These are phyloP conservation scores for Copromyces sp. DNA, from an alignment of 495 filamentous ascomycete genomes.

Conservation along the genomic window DNA sequence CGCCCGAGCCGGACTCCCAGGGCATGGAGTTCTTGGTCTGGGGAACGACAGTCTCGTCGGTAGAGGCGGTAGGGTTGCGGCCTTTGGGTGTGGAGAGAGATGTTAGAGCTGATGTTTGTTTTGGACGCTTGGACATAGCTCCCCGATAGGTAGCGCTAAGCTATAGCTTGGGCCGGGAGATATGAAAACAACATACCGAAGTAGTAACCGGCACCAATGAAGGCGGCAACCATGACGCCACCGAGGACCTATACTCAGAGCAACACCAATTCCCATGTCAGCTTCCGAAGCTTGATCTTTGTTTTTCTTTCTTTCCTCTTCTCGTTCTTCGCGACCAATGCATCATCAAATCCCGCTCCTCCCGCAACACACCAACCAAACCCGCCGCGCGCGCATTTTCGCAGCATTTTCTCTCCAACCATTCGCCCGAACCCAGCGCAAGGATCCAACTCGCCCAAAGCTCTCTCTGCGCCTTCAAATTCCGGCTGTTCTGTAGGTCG, in stretches of 20 bases:
- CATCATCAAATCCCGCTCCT: neutral
- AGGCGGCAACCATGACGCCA: conserved; percentile 82
- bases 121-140: neutral
- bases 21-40: conserved; percentile 71
- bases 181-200: conserved; percentile 43
- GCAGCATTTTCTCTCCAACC: neutral
- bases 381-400: neutral
- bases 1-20: conserved; percentile 60
- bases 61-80: conserved; percentile 73
- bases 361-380: neutral
- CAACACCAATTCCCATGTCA: conserved; percentile 10
- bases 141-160: neutral
- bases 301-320: neutral
- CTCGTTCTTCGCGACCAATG: neutral
- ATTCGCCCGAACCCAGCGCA: neutral
- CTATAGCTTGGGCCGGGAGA: neutral
- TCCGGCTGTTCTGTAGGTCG: neutral
- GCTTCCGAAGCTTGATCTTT: neutral
- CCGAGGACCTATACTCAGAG: conserved; percentile 58
- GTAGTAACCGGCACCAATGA: conserved; percentile 80
- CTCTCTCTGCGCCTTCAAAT: neutral
- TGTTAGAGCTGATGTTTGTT: conserved; percentile 2
- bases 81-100: conserved; percentile 39
- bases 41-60: conserved; percentile 67
- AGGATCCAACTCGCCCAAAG: neutral